A percentile compares a stretch with the other conserved stretches of the same genome.
Evolutionary conservation across 2,329 filamentous ascomycete species (phyloP).

Genomic region (Graphium sp.): DNA sequence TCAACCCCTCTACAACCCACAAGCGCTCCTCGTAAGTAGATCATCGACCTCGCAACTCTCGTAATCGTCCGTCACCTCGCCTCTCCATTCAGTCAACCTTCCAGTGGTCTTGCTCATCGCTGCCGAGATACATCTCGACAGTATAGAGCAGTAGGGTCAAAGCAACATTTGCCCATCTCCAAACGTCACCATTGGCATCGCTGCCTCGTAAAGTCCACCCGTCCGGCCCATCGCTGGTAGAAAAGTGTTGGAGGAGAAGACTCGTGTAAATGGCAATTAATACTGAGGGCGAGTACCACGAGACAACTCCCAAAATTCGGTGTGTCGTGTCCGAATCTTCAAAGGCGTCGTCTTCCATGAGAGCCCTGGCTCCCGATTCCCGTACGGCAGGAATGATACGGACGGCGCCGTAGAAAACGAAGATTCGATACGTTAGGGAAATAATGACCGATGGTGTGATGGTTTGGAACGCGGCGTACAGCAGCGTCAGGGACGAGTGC

Average conservation of each 20-base stretch:
- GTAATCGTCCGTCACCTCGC: too few relatives aligned
- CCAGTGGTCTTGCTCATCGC: conserved; percentile 82
- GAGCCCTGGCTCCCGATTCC: conserved; percentile 65
- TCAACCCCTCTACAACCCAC: too few relatives aligned
- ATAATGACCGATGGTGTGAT: conserved; percentile 94
- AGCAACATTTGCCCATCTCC: conserved; percentile 86
- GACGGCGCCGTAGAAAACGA: conserved; percentile 90
- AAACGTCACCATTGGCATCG: conserved; percentile 60
- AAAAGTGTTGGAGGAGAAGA: conserved; percentile 87
- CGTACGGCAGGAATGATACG: conserved; percentile 89
- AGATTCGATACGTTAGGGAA: conserved; percentile 79
- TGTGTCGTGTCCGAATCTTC: conserved; percentile 76
- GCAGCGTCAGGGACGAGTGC: conserved; percentile 68
- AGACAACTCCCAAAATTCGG: conserved; percentile 65
- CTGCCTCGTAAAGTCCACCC: conserved; percentile 79
- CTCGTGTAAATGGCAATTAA: conserved; percentile 94
- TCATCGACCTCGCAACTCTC: too few relatives aligned
- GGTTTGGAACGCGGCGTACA: conserved; percentile 83
- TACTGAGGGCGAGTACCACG: conserved; percentile 89
- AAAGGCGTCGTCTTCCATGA: conserved; percentile 70
- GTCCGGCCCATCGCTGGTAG: conserved; percentile 50
- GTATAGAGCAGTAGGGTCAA: conserved; percentile 83
- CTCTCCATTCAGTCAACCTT: conserved; percentile 74
- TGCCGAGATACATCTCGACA: conserved; percentile 75
- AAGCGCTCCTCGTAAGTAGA: too few relatives aligned